Evolutionary conservation across 2,329 filamentous ascomycete genomes (phyloP), one percentile per base, ranked within the genome.

Genomic region (Sphaerostilbella broomeana): DNA sequence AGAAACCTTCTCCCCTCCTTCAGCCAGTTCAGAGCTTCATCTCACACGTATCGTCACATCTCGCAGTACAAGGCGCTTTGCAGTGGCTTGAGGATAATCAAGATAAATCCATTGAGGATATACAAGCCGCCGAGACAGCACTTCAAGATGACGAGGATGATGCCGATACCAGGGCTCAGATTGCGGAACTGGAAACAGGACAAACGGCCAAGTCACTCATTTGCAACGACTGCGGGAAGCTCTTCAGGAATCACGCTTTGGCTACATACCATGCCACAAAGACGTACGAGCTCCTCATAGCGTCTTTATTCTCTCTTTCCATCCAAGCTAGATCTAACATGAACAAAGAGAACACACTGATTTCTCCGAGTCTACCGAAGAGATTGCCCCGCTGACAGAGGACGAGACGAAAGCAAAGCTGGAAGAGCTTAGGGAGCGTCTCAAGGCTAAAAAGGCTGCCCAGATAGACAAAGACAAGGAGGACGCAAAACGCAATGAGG

Each of bases 71-170:
- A 59, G 84, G 81, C 50, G 92, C 92, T 37, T 75, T 98, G 42
- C 86, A 95, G 66, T 98, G 92, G 92, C 76, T 98, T 2, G 89
- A 94, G 59, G 77, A 84, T 52, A 94, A 94, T 58, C 81, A 94
- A 59, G 87, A 95, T 61, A 94, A 85, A 52, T 73, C 85, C 2
- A 59, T 95, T 28, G 88, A 95, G 25, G 82, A 94, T 42, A 81
- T 97, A 46, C 75, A 85, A 47, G 67, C 67, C 4, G 60, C 62
- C 5, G 51, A 56, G 19, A 55, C 56, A 7, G 53, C 51, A 11
- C 58, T 61, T 17, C 59, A 60, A 1, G 62, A 60, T 4, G 72
- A 70, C 19, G 64, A 68, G 3, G 70, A 76, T 7, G 71, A 70
- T 3, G 70, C 47, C 11, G 68, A 52, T 1, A 69, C 68, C 5